Conservation (phyloP, 495 filamentous ascomycete species). For the Annulohypoxylon maeteangense region DNA sequence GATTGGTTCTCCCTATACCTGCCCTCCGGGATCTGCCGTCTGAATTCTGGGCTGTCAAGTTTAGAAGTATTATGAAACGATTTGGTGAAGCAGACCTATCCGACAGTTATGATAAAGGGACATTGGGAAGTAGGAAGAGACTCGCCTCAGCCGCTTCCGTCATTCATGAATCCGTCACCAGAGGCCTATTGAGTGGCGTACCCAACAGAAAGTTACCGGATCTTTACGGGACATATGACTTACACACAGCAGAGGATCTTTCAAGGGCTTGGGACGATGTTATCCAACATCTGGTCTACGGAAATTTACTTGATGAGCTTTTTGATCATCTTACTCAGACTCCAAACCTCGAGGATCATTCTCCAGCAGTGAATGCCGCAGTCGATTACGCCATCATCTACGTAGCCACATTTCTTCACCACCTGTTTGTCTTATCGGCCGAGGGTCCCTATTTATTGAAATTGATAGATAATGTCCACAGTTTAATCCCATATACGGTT, state of each 20-base stretch:
- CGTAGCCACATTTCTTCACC: conserved; percentile 71
- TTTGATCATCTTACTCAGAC: conserved; percentile 65
- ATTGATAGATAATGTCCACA: conserved; percentile 66
- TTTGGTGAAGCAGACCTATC: conserved; percentile 69
- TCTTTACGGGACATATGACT: conserved; percentile 61
- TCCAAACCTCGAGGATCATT: conserved; percentile 65
- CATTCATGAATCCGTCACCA: conserved; percentile 67
- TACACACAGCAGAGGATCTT: conserved; percentile 63
- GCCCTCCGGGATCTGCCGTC: conserved; percentile 64
- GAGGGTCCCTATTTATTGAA: conserved; percentile 71
- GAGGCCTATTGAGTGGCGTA: conserved; percentile 65
- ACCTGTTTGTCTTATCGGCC: conserved; percentile 69
- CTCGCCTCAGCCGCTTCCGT: conserved; percentile 70
- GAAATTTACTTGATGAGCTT: conserved; percentile 65
- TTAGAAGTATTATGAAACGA: conserved; percentile 59
- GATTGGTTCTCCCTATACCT: conserved; percentile 66
- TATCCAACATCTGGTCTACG: conserved; percentile 67
- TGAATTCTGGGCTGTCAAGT: conserved; percentile 66
- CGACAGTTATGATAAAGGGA: conserved; percentile 76
- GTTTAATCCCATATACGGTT: conserved; percentile 68
- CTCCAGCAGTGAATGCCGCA: conserved; percentile 63
- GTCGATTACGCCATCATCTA: conserved; percentile 69
- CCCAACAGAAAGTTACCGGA: conserved; percentile 46
- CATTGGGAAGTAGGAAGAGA: conserved; percentile 70
- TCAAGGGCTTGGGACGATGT: conserved; percentile 65